These are phyloP conservation scores for Cercophora samala DNA, from an alignment of 495 filamentous ascomycete genomes.

Conservation along the genomic window DNA sequence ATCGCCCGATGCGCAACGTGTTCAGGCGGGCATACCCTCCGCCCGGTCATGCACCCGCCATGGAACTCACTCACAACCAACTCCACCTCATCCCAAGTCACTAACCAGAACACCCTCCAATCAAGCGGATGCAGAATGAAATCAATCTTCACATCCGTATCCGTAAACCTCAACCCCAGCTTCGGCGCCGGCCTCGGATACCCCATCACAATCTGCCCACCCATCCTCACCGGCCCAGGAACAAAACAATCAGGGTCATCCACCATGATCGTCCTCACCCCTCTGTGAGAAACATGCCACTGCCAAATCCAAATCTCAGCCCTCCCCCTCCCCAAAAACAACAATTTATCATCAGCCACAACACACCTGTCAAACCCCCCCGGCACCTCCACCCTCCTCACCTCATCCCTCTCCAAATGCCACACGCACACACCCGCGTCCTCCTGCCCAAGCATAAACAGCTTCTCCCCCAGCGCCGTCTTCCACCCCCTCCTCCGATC, in stretches of 20 bases:
- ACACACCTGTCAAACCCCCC: constrained; percentile 10
- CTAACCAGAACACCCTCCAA: not conserved
- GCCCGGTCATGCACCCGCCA: not conserved
- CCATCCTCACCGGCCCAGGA: not conserved
- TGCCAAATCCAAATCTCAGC: not conserved
- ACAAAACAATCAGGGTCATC: not conserved
- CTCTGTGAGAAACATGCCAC: not conserved
- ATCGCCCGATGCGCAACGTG: not conserved
- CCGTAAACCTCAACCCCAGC: constrained; percentile 12
- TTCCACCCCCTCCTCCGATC: constrained; percentile 10
- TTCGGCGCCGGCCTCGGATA: constrained; percentile 8
- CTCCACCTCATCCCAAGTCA: not conserved
- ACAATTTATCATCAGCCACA: not conserved
- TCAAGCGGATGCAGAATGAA: constrained; percentile 18
- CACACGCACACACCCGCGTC: constrained; percentile 16
- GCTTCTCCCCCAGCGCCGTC: constrained; percentile 13
- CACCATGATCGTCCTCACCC: not conserved
- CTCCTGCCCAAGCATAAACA: constrained; percentile 19
- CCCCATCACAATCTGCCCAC: constrained; percentile 6
- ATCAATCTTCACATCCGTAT: constrained; percentile 17
- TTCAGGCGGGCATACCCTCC: not conserved
- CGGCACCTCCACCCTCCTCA: constrained; percentile 5
- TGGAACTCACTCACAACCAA: not conserved
- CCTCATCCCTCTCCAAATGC: constrained; percentile 17
- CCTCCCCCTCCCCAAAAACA: not conserved